These are phyloP conservation scores for Xylaria cubensis DNA, from an alignment of 495 filamentous ascomycete species.

Conservation along the genomic window DNA sequence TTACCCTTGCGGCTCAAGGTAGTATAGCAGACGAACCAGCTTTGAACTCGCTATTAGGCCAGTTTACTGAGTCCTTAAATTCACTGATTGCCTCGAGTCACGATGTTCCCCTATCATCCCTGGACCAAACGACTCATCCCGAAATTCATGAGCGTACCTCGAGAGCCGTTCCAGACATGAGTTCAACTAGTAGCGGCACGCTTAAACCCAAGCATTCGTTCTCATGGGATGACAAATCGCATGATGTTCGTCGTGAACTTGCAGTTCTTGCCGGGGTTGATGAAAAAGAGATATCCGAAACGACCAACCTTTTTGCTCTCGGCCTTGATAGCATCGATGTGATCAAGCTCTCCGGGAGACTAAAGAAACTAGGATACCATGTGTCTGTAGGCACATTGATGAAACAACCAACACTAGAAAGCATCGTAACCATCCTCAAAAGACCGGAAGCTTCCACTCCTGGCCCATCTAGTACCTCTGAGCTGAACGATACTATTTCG, in stretches of 20 bases:
- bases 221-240: slow-evolving; percentile 60
- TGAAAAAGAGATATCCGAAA: slow-evolving; percentile 53
- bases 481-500: slow-evolving; percentile 19
- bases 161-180: background rate
- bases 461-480: background rate
- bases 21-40: slow-evolving; percentile 39
- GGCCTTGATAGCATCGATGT: slow-evolving; percentile 74
- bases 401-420: slow-evolving; percentile 67
- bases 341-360: slow-evolving; percentile 69
- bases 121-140: background rate
- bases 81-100: slow-evolving; percentile 23
- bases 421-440: slow-evolving; percentile 46
- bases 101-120: slow-evolving; percentile 14
- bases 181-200: background rate
- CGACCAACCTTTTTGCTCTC: slow-evolving; percentile 66
- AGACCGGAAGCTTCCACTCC: background rate
- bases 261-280: slow-evolving; percentile 63
- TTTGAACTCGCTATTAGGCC: slow-evolving; percentile 47
- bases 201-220: slow-evolving; percentile 39
- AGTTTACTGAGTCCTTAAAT: slow-evolving; percentile 45
- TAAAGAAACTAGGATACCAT: slow-evolving; percentile 64
- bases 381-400: slow-evolving; percentile 73
- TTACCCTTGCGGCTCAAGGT: slow-evolving; percentile 62
- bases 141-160: background rate
- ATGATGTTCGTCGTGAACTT: slow-evolving; percentile 62